Base-by-base conservation (phyloP, 2,329 filamentous ascomycete genomes). In the Colletotrichum musae region DNA sequence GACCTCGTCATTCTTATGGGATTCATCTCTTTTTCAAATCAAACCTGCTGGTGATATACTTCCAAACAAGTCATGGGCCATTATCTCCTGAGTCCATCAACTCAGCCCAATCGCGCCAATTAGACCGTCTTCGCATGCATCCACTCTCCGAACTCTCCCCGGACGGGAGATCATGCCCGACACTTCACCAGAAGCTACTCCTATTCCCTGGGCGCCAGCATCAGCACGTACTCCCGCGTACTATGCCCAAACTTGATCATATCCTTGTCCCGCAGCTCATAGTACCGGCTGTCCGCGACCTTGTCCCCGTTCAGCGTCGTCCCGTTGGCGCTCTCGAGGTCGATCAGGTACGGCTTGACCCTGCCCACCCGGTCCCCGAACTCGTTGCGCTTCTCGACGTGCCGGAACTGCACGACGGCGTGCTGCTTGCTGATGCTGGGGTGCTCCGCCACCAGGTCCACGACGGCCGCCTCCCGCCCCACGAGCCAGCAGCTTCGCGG, bases 381-480 rank as follows among this genome's bases (percentile, higher is more conserved):
- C 80, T 98, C 94, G 74, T 97, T 94, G 71, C 89, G 89, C 80
- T 92, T 94, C 76, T 94, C 93, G 21, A 92, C 89, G 77, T 94
- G 91, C 45, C 96, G 90, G 76, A 99, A 99, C 78, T 99, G 96
- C 51, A 99, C 88, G 9, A 95, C 96, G 1, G 95, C 95, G 79
- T 99, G 96, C 81, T 99, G 96, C 80, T 97, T 97, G 79, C 94
- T 97, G 76, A 94, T 91, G 80, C 94, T 98, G 1, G 95, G 94
- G 77, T 99, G 95, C 77, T 97, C 94, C 7, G 97, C 89, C 2
- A 89, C 84, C 66, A 97, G 85, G 78, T 99, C 96, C 2, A 93
- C 94, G 4, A 99, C 92, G 5, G 91, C 84, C 61, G 87, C 80
- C 74, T 98, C 95, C 54, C 95, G 87, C 0, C 96, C 96, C 9